Evolutionary conservation across 2,329 filamentous ascomycete species (phyloP).

Genomic region (Penicillium psychrosexuale): DNA sequence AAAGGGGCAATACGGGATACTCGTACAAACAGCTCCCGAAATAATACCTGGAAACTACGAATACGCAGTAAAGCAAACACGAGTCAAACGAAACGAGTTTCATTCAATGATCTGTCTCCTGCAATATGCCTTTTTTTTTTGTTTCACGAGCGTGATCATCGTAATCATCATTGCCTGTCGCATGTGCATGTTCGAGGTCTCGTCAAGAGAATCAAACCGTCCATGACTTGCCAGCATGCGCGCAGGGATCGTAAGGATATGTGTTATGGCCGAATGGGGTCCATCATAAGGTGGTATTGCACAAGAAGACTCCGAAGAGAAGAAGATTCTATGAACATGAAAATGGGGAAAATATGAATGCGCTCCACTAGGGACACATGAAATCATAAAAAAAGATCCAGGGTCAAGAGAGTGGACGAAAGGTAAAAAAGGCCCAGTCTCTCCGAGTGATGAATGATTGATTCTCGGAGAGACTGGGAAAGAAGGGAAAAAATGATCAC

Average conservation of each 20-base stretch:
- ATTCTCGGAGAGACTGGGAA: slow-evolving; percentile 11
- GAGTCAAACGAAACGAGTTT: background rate
- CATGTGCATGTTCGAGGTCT: slow-evolving; percentile 4
- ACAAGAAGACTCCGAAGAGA: slow-evolving; percentile 13
- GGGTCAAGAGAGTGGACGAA: slow-evolving; percentile 18
- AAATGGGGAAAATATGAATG: slow-evolving; percentile 7
- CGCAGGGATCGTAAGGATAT: background rate
- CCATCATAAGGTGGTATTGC: slow-evolving; percentile 23
- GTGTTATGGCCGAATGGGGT: slow-evolving; percentile 3
- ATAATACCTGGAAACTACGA: background rate
- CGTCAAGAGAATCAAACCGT: slow-evolving; percentile 5
- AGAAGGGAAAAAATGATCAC: slow-evolving; percentile 11
- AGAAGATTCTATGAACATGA: slow-evolving; percentile 13
- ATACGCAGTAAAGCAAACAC: background rate
- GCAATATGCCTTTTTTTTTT: background rate
- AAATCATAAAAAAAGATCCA: slow-evolving; percentile 7
- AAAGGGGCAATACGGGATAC: background rate
- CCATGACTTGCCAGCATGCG: slow-evolving; percentile 5
- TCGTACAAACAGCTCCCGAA: background rate
- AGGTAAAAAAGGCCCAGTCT: slow-evolving; percentile 6
- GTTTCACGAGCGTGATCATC: slow-evolving; percentile 2
- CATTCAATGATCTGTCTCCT: background rate
- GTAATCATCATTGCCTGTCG: slow-evolving; percentile 2
- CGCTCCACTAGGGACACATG: slow-evolving; percentile 21
- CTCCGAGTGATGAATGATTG: background rate